Base-by-base conservation (phyloP, 164 flowering plant species). In the Berberis thunbergii region DNA sequence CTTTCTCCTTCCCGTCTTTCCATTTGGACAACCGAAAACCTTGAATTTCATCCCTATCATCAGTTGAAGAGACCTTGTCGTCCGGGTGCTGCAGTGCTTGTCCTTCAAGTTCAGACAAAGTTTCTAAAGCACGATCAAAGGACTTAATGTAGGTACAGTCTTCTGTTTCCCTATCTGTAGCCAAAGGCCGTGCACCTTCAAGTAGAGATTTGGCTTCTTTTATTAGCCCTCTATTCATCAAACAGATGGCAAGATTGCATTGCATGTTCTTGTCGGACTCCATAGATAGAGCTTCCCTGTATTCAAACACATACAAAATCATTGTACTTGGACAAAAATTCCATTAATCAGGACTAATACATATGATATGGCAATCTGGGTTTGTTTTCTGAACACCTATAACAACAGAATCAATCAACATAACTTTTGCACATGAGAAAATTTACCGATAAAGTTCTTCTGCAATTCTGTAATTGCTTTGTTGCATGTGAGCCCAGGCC, bases 401-500 rank as follows among this genome's bases (percentile, higher is more conserved):
- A 26, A 56, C 7, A 58, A 7, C 45, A 41, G 5, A 58, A 9
- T 12, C 49, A 46, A 4, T 46, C 8, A 4, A 4, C 49, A 46
- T 4, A 46, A 48, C 1, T 10, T 8, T 12, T 44, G 3, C 6
- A 6, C 10, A 62, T 41, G 6, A 12, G 45, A 52, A 50, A 63
- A 26, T 59, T 61, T 71, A 81, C 96, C 88, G 79, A 75, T 93
- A 93, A 65, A 72, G 57, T 45, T 78, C 80, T 67, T 85, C 97
- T 8, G 96, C 89, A 54, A 67, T 64, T 59, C 67, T 71, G 65
- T 75, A 87, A 44, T 86, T 73, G 55, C 77, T 69, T 54, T 73
- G 75, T 77, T 84, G 96, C 80, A 93, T 64, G 78, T 84, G 76
- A 59, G 95, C 96, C 97, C 96, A 93, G 7, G 87, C 98, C 76